Evolutionary conservation across 495 filamentous ascomycete genomes (phyloP), one percentile per base, ranked within the genome.

Genomic region (Saxophila tyrrhenica): DNA sequence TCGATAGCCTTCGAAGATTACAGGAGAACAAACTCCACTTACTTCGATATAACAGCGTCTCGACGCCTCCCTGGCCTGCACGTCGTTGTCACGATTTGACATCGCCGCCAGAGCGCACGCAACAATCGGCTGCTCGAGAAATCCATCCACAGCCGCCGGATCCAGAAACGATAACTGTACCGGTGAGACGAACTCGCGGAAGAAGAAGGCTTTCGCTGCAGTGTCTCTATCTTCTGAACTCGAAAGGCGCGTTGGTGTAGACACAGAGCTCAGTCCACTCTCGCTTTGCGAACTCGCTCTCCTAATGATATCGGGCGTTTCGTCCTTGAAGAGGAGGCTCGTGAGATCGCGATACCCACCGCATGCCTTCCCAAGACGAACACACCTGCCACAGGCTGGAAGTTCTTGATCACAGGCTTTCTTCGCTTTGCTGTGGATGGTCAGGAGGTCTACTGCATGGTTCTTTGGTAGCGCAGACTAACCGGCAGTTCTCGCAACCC

Each of bases 401-500:
- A 59, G 38, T 9, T 35, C 32, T 45, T 59, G 46, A 38, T 59
- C 56, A 39, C 56, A 59, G 17, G 19, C 3, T 23, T 59, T 59
- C 47, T 59, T 59, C 16, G 51, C 45, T 39, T 41, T 54, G 19
- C 56, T 59, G 38, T 9, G 32, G n/a, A 44, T n/a, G 29, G 29
- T 35, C 5, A 44, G 16, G 7, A 8, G 41, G 7, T 13, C 29
- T 5, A 35, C n/a, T n/a, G n/a, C n/a, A n/a, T n/a, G n/a, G n/a
- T n/a, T n/a, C 35, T 7, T 23, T 16, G 52, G 23, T 41, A 55
- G 46, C 25, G 24, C 2, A 50, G 20, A 38, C 49, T 2, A 48
- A 58, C 55, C 55, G 23, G 46, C 56, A 59, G 24, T 55, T 55
- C 56, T 59, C 56, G 35, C 56, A 59, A 19, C 56, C 56, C 1